Evolutionary conservation across 352 stramenopile genomes (phyloP).

Genomic region (Globisporangium paroecandrum): DNA sequence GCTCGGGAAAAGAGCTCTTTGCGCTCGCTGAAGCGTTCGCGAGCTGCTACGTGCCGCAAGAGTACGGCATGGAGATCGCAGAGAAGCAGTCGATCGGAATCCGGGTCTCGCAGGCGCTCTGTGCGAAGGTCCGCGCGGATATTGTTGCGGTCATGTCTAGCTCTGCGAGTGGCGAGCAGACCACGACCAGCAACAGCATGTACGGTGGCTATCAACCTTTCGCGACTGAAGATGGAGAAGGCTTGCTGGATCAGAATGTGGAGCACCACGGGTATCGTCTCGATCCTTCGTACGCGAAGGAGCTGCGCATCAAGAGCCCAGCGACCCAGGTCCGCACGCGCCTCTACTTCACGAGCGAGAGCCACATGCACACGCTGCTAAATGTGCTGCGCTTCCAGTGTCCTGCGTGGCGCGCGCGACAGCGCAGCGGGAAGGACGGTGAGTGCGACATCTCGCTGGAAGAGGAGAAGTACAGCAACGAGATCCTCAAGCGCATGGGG

Average conservation of each 20-base stretch:
- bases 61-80: conserved; percentile 88
- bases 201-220: conserved; percentile 29
- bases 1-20: conserved; percentile 90
- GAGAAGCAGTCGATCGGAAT: conserved; percentile 96
- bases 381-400: conserved; percentile 96
- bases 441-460: conserved; percentile 76
- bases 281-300: conserved; percentile 83
- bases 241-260: conserved; percentile 47
- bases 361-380: conserved; percentile 97
- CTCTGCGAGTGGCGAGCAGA: conserved; percentile 33
- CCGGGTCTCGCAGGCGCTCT: conserved; percentile 95
- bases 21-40: conserved; percentile 93
- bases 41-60: conserved; percentile 97
- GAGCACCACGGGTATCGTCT: conserved; percentile 88
- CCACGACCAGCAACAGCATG: conserved; percentile 28
- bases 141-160: conserved; percentile 81
- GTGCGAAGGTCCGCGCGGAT: conserved; percentile 97
- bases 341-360: conserved; percentile 99
- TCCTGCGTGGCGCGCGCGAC: conserved; percentile 57
- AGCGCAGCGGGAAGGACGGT: conserved; percentile 53
- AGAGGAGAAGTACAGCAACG: conserved; percentile 82
- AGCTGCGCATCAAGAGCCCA: conserved; percentile 95
- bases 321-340: conserved; percentile 91
- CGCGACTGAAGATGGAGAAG: conserved; percentile 30
- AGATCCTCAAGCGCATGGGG: conserved; percentile 82